Base-by-base conservation (phyloP, 192 early-diverging fungal species). In the Rhizophagus clarus region DNA sequence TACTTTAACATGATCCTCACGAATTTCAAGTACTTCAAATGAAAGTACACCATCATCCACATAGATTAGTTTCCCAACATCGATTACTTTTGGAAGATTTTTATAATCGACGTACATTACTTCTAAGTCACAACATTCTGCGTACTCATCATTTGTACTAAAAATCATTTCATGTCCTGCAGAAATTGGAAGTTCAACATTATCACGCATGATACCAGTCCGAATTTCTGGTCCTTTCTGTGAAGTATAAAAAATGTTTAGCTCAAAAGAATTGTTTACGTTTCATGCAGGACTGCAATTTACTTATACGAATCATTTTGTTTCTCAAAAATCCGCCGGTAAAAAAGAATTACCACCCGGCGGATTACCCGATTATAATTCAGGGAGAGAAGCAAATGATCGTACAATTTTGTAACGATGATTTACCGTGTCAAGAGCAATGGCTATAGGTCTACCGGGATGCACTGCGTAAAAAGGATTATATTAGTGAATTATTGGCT, bases 11-110 rank as follows among this genome's bases (percentile, higher is more conserved):
- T 82, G 79, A 63, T 86, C 83, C n/a, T 85, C 86, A 29, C 82
- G 42, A 64, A 88, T 84, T 81, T 94, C 93, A 37, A 97, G 86
- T 17, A 99, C 98, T 77, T 94, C 92, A 81, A 99, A 99, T 79
- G 95, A 95, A 81, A 99, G 88, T 70, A 97, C 92, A 61, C 98
- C 98, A 84, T 99, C 98, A 82, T 99, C 98, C 49, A 99, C 91
- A 79, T 92, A 96, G 81, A 96, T 94, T 31, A 85, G 86, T 84
- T 92, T 92, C 72, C 92, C 94, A 6, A 89, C 87, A 12, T 88
- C 86, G 61, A 96, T 92, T 49, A 94, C 94, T 81, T 91, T 91
- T 79, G 91, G 84, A 73, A 96, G 81, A 81, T 95, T 95, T 79
- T 87, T 86, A 84, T 96, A 96, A 87, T 96, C 95, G 64, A 96